A percentile compares a stretch with the other conserved stretches of the same genome.
phyloP scores from a whole-genome alignment of 192 early-diverging fungal genomes.

The Coemansia sp. region DNA sequence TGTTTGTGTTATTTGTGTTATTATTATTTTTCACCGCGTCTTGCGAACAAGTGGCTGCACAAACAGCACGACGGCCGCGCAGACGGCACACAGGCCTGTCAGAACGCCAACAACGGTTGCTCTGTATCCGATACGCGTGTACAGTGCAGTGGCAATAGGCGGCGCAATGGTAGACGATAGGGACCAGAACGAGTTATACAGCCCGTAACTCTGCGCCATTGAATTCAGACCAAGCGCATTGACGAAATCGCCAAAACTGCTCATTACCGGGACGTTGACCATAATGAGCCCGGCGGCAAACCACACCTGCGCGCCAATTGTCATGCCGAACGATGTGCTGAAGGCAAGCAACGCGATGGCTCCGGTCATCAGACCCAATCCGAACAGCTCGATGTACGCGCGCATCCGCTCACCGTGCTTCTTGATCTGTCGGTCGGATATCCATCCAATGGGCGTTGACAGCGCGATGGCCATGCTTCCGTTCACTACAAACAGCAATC shows the following conservation, averaged over 20 bases:
- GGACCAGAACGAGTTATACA: slow-evolving; percentile 50
- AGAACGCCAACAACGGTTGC: slow-evolving; percentile 26
- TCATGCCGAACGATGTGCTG: slow-evolving; percentile 32
- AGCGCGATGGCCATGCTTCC: slow-evolving; percentile 34
- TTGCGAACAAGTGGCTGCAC: slow-evolving; percentile 7
- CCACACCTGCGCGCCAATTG: slow-evolving; percentile 22
- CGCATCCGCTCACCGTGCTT: slow-evolving; percentile 31
- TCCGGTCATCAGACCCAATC: slow-evolving; percentile 24
- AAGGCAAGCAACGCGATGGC: slow-evolving; percentile 29
- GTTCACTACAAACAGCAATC: slow-evolving; percentile 37
- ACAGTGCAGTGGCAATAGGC: slow-evolving; percentile 41
- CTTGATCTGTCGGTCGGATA: slow-evolving; percentile 29
- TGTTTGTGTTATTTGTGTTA: too few species aligned
- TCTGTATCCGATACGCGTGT: slow-evolving; percentile 40
- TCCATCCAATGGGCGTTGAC: slow-evolving; percentile 28
- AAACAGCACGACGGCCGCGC: slow-evolving; percentile 16
- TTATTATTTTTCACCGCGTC: neutral
- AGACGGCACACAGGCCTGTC: slow-evolving; percentile 22
- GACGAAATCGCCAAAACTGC: slow-evolving; percentile 55
- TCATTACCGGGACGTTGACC: slow-evolving; percentile 52
- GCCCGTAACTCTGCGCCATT: slow-evolving; percentile 47
- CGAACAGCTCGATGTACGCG: slow-evolving; percentile 23
- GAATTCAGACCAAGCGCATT: slow-evolving; percentile 40
- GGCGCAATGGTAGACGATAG: slow-evolving; percentile 35
- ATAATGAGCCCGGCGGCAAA: slow-evolving; percentile 18